A percentile compares a stretch with the other conserved stretches of the same genome.
These are phyloP conservation scores for Marasmius fiardii DNA, from an alignment of 1,284 basidiomycete species.

Conservation along the genomic window DNA sequence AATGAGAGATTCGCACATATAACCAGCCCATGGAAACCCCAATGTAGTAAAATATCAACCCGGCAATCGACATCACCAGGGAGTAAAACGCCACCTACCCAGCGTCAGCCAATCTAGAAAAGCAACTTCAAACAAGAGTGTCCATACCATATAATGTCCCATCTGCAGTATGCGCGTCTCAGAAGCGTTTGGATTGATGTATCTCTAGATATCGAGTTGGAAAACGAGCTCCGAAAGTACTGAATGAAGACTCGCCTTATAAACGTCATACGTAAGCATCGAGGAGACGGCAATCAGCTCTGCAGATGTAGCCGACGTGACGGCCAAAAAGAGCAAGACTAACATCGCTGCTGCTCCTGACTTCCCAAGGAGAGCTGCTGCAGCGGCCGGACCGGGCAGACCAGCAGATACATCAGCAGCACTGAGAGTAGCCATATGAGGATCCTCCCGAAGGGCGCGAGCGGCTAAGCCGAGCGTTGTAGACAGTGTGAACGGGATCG, in stretches of 20 bases:
- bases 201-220: constrained; percentile 34
- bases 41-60: constrained; percentile 85
- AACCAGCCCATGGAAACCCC: constrained; percentile 90
- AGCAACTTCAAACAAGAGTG: constrained; percentile 37
- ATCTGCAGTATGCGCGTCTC: constrained; percentile 58
- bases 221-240: neutral
- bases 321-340: constrained; percentile 75
- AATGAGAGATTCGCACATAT: too few relatives aligned
- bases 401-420: constrained; percentile 77
- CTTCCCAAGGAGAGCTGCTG: constrained; percentile 75
- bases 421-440: constrained; percentile 58
- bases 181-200: constrained; percentile 59
- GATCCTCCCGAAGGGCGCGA: constrained; percentile 71
- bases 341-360: constrained; percentile 71
- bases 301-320: constrained; percentile 85
- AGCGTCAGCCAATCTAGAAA: constrained; percentile 8
- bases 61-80: constrained; percentile 77
- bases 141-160: constrained; percentile 49
- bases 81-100: constrained; percentile 72
- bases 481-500: constrained; percentile 78
- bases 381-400: constrained; percentile 79
- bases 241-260: constrained; percentile 42
- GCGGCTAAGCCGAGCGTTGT: constrained; percentile 83
- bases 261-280: constrained; percentile 80
- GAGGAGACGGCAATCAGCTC: constrained; percentile 88